phyloP scores from a whole-genome alignment of 2,329 filamentous ascomycete species.

The Colletotrichum tanaceti region DNA sequence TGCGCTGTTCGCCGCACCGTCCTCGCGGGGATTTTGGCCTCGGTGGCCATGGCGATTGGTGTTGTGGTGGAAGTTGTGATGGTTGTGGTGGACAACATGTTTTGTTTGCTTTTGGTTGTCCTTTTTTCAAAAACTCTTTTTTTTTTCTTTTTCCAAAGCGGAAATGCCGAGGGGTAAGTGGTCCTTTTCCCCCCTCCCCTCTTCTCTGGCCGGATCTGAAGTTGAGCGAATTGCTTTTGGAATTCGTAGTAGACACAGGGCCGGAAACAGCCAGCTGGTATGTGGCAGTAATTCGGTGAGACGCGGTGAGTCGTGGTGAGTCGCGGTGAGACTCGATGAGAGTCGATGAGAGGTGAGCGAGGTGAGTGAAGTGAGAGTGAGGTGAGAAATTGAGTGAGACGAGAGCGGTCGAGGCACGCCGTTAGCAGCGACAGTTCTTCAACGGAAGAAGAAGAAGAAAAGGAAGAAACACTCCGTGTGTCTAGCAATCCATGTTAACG shows the following conservation, averaged over 20 bases:
- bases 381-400: background rate
- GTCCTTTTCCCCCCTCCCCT: background rate
- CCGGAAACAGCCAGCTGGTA: slow-evolving; percentile 2
- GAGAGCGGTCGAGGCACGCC: background rate
- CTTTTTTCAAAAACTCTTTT: too few species aligned
- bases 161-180: too few species aligned
- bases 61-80: background rate
- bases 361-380: too few species aligned
- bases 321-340: background rate
- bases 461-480: background rate
- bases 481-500: background rate
- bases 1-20: slow-evolving; percentile 34
- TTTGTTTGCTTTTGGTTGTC: too few species aligned
- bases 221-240: background rate
- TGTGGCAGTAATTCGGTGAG: background rate
- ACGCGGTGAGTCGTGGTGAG: background rate
- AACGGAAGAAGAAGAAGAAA: slow-evolving; percentile 7
- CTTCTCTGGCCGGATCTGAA: background rate
- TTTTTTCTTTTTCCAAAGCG: too few species aligned
- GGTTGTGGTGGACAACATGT: slow-evolving; percentile 7
- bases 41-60: background rate
- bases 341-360: too few species aligned
- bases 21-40: slow-evolving; percentile 14
- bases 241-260: background rate
- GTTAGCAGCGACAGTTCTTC: background rate